These are phyloP conservation scores for Solanum appendiculatum DNA, from an alignment of 257 asterid genomes.

Conservation along the genomic window DNA sequence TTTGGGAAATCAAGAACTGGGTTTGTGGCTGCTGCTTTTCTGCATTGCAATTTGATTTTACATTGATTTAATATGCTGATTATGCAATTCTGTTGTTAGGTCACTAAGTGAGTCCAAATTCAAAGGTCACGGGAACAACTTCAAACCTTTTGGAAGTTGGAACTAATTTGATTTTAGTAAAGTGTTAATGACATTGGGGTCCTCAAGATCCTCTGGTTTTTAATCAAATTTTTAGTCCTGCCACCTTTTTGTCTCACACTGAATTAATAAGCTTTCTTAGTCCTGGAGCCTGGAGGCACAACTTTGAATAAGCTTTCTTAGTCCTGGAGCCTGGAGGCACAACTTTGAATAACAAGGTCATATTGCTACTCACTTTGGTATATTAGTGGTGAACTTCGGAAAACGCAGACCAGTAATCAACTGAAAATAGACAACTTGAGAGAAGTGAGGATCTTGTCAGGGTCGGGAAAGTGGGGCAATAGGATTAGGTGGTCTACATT, in stretches of 20 bases:
- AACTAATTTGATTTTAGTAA: neutral
- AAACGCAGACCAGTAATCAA: neutral
- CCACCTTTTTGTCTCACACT: neutral
- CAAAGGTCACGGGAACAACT: neutral
- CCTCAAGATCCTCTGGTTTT: neutral
- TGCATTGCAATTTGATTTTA: neutral
- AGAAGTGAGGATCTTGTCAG: neutral
- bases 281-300: neutral
- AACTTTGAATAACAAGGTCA: neutral
- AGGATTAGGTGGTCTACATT: neutral
- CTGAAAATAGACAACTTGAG: neutral
- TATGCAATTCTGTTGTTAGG: neutral
- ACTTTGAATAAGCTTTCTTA: neutral
- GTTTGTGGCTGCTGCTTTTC: neutral
- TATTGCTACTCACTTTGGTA: neutral
- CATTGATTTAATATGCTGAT: neutral
- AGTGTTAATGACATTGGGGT: neutral
- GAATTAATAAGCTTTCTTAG: neutral
- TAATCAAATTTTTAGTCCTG: neutral
- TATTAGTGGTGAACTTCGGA: neutral
- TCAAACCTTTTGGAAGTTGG: neutral
- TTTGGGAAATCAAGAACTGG: neutral
- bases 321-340: neutral
- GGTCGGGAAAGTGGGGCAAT: neutral
- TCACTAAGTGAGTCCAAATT: neutral